Base-by-base conservation (phyloP, 306 rosid species). In the Abrus pulchellus region DNA sequence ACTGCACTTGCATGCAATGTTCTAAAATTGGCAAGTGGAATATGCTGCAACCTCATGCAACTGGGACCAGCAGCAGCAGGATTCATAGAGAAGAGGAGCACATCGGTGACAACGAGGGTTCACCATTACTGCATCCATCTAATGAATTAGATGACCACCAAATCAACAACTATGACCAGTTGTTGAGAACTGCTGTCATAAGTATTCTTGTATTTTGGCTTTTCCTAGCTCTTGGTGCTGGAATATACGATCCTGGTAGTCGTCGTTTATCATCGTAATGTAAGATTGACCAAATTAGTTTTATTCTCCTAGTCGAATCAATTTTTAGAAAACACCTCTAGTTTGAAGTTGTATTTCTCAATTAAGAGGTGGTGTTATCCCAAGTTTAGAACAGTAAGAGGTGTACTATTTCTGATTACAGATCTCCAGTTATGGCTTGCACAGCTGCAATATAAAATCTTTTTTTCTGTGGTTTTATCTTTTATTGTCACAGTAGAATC, bases 1-100 rank as follows among this genome's bases (percentile, higher is more conserved):
- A 83, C 70, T 96, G 99, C 90, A 52, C 81, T 44, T 96, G 98
- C 89, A 41, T 52, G 73, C 81, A 57, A 67, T 96, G 99, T 84
- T 87, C 88, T n/a, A 87, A 86, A 64, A 67, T 85, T 30, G 75
- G 82, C 81, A 56, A 66, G 53, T 32, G 28, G 78, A 40, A 78
- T 40, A 41, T 71, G 65, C 79, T 4, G 66, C 90, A 43, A 68
- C 86, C 60, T 86, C 64, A 0, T 74, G 77, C 76, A 83, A 53
- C 72, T 34, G 89, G 87, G 66, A 85, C 82, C 28, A 75, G 79
- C 72, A 63, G 78, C 28, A 75, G 80, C 72, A 63, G 78, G 81
- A 67, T 68, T 54, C 82, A 78, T 62, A 71, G 76, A 5, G 74
- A 66, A 13, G 71, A 34, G 12, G 83, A 75, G 20, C 20, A 20